Evolutionary conservation across 768 basidiomycete species (phyloP), one percentile per base, ranked within the genome.

Genomic region (Baorangia bicolor): DNA sequence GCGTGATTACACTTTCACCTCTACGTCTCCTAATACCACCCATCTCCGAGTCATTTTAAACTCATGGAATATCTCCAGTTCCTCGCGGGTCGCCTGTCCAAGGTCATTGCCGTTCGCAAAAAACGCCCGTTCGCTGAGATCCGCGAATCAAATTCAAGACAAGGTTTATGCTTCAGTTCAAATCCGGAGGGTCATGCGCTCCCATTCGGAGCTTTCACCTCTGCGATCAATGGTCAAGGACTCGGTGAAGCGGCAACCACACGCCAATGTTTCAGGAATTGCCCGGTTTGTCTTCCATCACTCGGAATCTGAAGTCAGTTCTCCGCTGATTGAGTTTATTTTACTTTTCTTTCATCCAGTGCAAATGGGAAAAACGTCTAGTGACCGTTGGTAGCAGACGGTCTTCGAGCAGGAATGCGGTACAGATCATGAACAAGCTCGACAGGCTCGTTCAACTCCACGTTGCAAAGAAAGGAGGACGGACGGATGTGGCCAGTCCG

Each of bases 51-150:
- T 7, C 37, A 14, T 53, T 49, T 38, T 2, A 38, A 44, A n/a
- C 23, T 16, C 48, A 66, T 66, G 64, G 59, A 68, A 14, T 68
- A 65, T 14, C 66, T 68, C 21, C 63, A 62, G 4, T 57, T 54
- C 9, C 53, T 68, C 23, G 23, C 65, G 0, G 39, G 47, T 13
- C 13, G 39, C 48, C 63, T 65, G 18, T 51, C 65, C 49, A 66
- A 56, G 57, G 65, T 66, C 40, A 23, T 66, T 50, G 60, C 63
- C 43, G 49, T 66, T 13, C 65, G 66, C 44, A 54, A 45, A 64
- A 57, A 30, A 11, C 30, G 43, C 31, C 62, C 64, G 52, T 25
- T 48, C 2, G n/a, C 49, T 25, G 27, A 40, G 51, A 51, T 59
- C 55, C 41, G 37, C 1, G 21, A 27, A 55, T 56, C 63, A 56